Conservation (phyloP, 2,329 filamentous ascomycete species). For the Pseudogymnoascus sp. region DNA sequence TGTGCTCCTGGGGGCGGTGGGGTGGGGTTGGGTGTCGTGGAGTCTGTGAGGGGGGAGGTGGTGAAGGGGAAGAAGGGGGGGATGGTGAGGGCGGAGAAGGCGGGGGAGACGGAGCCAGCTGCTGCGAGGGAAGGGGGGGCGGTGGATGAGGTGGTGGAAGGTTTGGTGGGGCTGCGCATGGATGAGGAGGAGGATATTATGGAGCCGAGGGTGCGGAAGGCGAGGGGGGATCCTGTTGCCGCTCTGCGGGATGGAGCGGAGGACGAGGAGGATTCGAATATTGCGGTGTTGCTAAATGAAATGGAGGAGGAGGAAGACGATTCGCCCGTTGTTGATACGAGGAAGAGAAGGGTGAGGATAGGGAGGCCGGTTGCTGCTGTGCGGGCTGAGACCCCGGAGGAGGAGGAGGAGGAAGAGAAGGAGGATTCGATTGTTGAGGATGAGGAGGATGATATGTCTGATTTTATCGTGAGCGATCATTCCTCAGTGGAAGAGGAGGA, state of each 20-base stretch:
- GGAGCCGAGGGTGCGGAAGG: neutral
- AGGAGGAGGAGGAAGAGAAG: neutral
- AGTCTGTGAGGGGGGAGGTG: neutral
- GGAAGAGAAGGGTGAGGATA: neutral
- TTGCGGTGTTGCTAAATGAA: too few species aligned
- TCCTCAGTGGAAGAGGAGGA: slow-evolving; percentile 18
- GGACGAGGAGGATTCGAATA: slow-evolving; percentile 12
- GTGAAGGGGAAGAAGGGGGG: neutral
- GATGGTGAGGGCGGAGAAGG: neutral
- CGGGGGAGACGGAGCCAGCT: neutral
- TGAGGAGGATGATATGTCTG: slow-evolving; percentile 19
- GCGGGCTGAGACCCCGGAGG: neutral
- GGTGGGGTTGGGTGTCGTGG: neutral
- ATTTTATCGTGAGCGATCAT: slow-evolving; percentile 26
- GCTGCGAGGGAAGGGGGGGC: neutral
- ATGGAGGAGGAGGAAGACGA: slow-evolving; percentile 12
- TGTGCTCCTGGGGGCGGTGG: neutral
- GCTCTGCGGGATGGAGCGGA: neutral
- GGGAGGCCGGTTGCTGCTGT: neutral
- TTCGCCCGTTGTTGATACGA: neutral
- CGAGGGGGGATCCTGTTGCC: neutral
- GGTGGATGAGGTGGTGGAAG: neutral
- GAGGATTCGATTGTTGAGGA: neutral
- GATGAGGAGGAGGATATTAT: neutral
- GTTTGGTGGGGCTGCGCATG: neutral